Evolutionary conservation across 371 early-diverging fungal species (phyloP).

Genomic region (Syncephalastrum racemosum): DNA sequence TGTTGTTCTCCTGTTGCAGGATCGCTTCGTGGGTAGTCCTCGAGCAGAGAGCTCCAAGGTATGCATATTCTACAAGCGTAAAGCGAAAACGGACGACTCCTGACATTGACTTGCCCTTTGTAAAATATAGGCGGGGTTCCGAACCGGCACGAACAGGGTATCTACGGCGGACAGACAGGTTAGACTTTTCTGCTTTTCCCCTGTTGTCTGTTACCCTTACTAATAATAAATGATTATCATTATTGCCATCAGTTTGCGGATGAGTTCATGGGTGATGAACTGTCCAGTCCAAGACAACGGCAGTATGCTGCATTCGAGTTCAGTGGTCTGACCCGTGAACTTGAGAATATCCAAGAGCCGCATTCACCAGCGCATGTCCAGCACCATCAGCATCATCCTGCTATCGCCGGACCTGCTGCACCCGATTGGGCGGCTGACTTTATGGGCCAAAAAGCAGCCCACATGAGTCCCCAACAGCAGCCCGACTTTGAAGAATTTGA

Average conservation of each 20-base stretch:
- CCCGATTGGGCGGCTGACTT: constrained; percentile 74
- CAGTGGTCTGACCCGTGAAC: constrained; percentile 55
- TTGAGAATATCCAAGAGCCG: constrained; percentile 46
- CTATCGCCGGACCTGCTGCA: constrained; percentile 9
- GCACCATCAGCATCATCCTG: constrained; percentile 11
- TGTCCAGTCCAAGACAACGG: constrained; percentile 25
- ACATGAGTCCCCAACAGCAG: constrained; percentile 23
- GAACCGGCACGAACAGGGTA: constrained; percentile 19
- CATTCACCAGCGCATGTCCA: background rate
- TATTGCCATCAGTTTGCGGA: constrained; percentile 23
- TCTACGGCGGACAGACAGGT: constrained; percentile 20
- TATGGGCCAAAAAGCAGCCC: constrained; percentile 48
- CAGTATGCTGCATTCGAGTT: constrained; percentile 52
- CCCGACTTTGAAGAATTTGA: constrained; percentile 62
- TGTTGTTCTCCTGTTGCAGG: constrained; percentile 37
- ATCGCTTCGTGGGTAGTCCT: constrained; percentile 56
- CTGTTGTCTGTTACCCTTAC: background rate
- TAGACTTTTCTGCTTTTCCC: background rate
- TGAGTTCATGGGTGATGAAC: constrained; percentile 50
- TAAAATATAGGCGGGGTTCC: constrained; percentile 27
- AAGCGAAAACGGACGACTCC: constrained; percentile 6
- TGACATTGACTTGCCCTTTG: background rate
- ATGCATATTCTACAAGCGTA: constrained; percentile 4
- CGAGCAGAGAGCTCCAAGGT: constrained; percentile 60
- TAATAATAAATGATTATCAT: no score